Evolutionary conservation across 2,329 filamentous ascomycete species (phyloP), one percentile per base, ranked within the genome.

Genomic region (Penicillium sp.): DNA sequence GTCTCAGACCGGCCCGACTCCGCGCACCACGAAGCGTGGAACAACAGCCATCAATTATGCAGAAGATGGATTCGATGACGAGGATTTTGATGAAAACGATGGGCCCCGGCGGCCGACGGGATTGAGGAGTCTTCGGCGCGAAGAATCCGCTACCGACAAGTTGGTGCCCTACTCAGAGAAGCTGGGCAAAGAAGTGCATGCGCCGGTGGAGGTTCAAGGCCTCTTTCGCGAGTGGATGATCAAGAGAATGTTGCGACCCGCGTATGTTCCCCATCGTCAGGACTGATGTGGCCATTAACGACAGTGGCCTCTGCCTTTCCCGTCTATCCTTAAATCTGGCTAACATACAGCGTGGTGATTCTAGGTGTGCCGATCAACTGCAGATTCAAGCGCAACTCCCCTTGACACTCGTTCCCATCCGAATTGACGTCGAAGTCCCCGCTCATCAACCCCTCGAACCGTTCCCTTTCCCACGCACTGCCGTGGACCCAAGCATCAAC

Each of bases 41-140:
- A 97, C 94, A 2, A 94, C 91, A 34, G 90, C 93, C 62, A 94
- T 97, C 77, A 99, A 97, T 78, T 99, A 99, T 72, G 93, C 94
- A 25, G 94, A 99, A 73, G 93, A 97, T 73, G 92, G 92, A 46
- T 96, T 88, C 70, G 93, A 97, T 64, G 92, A 87, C 60, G 79
- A 81, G 39, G 79, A 93, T 68, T 81, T 81, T 62, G 79, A 81
- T 38, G 79, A 81, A 38, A 79, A 91, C 62, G 87, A 93, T 61
- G 87, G 88, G 2, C 89, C 83, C 25, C 79, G 86, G 60, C 79
- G 85, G 56, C 84, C 90, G 13, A 95, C 92, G 0, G 92, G 92
- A 5, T 74, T 97, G 74, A 87, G 92, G 66, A 97, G 89, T 69
- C 75, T 92, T 69, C 86, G 91, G 68, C 86, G 89, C 65, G 89